Evolutionary conservation across 2,329 filamentous ascomycete species (phyloP), one percentile per base, ranked within the genome.

Genomic region (Knoxdaviesia capensis): DNA sequence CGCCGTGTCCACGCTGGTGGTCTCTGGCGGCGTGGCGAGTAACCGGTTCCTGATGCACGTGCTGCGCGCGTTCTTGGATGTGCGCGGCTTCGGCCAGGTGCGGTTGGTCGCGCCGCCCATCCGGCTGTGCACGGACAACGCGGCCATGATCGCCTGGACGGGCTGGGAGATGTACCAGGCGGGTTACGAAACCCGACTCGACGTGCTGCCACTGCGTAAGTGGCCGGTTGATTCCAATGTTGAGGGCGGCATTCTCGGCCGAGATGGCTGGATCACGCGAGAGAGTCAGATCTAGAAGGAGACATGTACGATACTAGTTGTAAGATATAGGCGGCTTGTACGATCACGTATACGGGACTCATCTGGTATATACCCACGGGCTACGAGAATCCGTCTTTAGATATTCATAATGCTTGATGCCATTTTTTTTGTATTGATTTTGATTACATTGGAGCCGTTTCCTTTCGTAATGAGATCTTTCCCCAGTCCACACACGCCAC

Each of bases 111-210:
- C 80, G 43, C 88, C 90, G n/a, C 86, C 86, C 3, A 59, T 72
- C 7, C 64, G 67, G 36, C 66, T 88, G 42, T 96, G 90, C 54
- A 94, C 85, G 0, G 90, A 98, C 53, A 96, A 98, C 58, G 90
- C 90, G 8, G 84, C 86, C 39, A 98, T 98, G 90, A 87, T 96
- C 55, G 88, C 80, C 1, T 96, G 90, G 88, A 68, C 87, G 1
- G 90, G 80, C 0, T 69, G 87, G 49, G 87, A 96, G 60, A 94
- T 98, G 87, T 94, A 72, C 53, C 70, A 81, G 56, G 74, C 71
- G 1, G 87, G 88, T 0, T 87, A 74, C 66, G 59, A 64, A 45
- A 78, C 74, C 6, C 68, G 71, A 20, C 52, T 87, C 43, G 65
- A 62, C 29, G 68, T 77, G 44, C 55, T 68, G 39, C 68, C 77